Evolutionary conservation across 106 monocot genomes (phyloP).

Genomic region (Dactylorhiza incarnata): DNA sequence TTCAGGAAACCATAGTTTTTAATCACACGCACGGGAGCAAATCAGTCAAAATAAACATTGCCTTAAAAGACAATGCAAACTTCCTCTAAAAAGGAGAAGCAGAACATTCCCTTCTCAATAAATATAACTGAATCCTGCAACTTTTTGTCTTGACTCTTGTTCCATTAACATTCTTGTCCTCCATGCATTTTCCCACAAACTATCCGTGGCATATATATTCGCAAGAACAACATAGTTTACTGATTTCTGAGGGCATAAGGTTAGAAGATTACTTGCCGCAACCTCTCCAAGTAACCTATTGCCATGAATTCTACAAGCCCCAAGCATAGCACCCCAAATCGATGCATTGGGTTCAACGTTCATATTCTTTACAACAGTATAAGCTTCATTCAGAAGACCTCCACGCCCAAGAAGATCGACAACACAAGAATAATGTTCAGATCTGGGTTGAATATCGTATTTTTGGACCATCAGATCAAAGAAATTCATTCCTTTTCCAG

Average conservation of each 20-base stretch:
- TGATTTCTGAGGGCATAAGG: conserved; percentile 35
- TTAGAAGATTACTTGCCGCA: conserved; percentile 39
- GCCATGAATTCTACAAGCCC: conserved; percentile 57
- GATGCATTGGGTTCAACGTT: conserved; percentile 33
- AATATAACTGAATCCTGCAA: conserved; percentile 37
- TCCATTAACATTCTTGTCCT: conserved; percentile 48
- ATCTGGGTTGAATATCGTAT: conserved; percentile 61
- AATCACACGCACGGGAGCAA: too few species aligned
- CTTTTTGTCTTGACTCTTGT: conserved; percentile 29
- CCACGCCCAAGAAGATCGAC: conserved; percentile 84
- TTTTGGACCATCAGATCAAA: conserved; percentile 56
- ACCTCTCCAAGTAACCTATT: conserved; percentile 40
- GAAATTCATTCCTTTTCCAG: conserved; percentile 40
- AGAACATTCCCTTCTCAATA: not conserved
- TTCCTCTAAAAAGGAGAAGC: too few species aligned
- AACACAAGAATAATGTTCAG: conserved; percentile 71
- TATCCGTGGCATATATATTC: conserved; percentile 56
- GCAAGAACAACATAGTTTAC: conserved; percentile 72
- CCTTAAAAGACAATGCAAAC: too few species aligned
- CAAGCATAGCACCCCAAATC: conserved; percentile 76
- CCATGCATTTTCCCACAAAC: conserved; percentile 63
- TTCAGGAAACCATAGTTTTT: too few species aligned
- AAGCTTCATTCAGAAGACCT: conserved; percentile 71
- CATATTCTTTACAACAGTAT: conserved; percentile 34
- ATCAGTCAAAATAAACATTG: too few species aligned